Base-by-base conservation (phyloP, 1,139 yeast species). In the Debaryomyces sp. region DNA sequence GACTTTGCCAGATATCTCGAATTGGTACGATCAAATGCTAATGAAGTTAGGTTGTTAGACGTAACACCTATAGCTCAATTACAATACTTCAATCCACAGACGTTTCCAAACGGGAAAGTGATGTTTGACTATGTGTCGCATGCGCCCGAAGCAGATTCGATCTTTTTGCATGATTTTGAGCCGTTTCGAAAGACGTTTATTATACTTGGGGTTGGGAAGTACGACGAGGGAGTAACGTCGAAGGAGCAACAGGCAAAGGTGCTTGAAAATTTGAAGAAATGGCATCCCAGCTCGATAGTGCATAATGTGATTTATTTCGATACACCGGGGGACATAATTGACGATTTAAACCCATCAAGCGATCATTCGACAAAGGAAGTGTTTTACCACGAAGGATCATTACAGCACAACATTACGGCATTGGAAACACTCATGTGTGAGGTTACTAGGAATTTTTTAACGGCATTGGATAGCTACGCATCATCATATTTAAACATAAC, bases 151-250 rank as follows among this genome's bases (percentile, higher is more conserved):
- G 72, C 76, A 22, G 89, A 85, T 45, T 72, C 73, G 18, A 68
- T 84, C 8, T 86, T 88, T 51, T 71, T 92, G 47, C 89, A 88
- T 57, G 97, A 92, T 65, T 84, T 92, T 55, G 98, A 94, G 65
- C 96, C 97, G 1, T 89, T 79, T 65, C 70, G 98, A 46, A 90
- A 90, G 63, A 80, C 85, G 0, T 84, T 87, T 54, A 74, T 85
- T 5, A 78, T 88, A 1, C 60, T 92, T 32, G 97, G 95, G 0
- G 58, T 88, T 21, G 81, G 84, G 1, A 68, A 71, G 35, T 82
- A 77, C 62, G 57, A 64, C 2, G 65, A 70, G 21, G 60, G 57
- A 1, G 42, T 48, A 1, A 46, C 48, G 13, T 35, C 33, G 4
- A 37, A 50, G 2, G 48, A 43, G 6, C 24, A 24, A 12, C 46